phyloP scores from a whole-genome alignment of 2,329 filamentous ascomycete species.

The Colletotrichum tabaci region DNA sequence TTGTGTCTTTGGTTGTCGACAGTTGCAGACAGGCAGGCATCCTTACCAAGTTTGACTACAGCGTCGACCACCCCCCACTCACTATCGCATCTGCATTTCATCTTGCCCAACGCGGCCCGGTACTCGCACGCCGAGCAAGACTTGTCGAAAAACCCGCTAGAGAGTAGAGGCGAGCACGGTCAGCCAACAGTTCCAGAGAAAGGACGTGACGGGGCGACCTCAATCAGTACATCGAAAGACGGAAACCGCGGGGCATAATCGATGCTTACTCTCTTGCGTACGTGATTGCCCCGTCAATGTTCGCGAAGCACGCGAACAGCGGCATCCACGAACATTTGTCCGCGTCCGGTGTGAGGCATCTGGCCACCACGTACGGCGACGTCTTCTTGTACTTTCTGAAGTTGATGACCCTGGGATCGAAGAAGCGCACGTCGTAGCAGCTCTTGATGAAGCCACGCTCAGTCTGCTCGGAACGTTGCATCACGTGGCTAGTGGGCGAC shows the following conservation, averaged over 20 bases:
- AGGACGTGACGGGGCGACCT: background rate
- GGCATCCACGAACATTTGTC: slow-evolving; percentile 11
- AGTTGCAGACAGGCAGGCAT: background rate
- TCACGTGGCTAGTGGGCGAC: background rate
- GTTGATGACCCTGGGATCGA: background rate
- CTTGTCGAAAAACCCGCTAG: background rate
- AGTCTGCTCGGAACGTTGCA: background rate
- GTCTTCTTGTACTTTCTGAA: background rate
- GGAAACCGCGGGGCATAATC: background rate
- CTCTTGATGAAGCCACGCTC: background rate
- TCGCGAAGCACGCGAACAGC: background rate
- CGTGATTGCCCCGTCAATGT: background rate
- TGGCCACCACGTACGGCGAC: slow-evolving; percentile 3
- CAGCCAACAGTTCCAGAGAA: background rate
- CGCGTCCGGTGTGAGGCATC: background rate
- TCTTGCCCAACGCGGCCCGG: background rate
- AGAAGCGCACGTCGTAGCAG: background rate
- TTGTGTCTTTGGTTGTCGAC: too few species aligned
- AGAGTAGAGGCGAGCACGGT: background rate
- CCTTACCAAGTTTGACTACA: background rate
- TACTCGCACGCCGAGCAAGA: background rate
- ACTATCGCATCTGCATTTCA: background rate
- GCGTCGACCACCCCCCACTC: background rate
- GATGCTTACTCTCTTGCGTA: background rate
- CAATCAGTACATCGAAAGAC: too few species aligned